Base-by-base conservation (phyloP, 345 rosid genomes). In the Psidium guajava region DNA sequence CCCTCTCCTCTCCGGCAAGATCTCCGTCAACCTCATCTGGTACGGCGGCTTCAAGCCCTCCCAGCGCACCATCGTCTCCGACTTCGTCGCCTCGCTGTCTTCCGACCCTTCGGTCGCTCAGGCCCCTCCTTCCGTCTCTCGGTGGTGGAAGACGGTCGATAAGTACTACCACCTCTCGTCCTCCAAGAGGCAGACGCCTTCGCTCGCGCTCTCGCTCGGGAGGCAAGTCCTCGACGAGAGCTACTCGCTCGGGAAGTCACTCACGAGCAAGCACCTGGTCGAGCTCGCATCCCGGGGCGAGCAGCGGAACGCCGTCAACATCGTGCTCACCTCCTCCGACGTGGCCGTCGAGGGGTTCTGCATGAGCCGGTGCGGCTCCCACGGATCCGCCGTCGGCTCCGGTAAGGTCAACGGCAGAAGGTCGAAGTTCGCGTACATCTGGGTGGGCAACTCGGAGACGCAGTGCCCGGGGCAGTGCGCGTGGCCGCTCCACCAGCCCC, bases 401-500 rank as follows among this genome's bases (percentile, higher is more conserved):
- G 87, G 90, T 58, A 82, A 82, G 47, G 56, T 64, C 40, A 88
- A 51, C 22, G 89, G 88, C 74, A 80, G 83, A 84, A 82, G 64
- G 86, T 84, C 83, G 14, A 91, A 91, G 51, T 91, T 90, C 36
- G 94, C 95, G 6, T 95, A 92, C 87, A 90, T 95, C 11, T 95
- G 98, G 98, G 95, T 95, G 4, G 99, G 99, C 0, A 95, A 95
- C 91, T 92, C 1, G 94, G 96, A 5, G 93, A 93, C 88, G 87
- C 95, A 0, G 94, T 81, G 54, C 82, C 82, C 54, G 1, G 82
- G 82, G 8, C 92, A 90, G 85, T 95, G 98, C 57, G 96, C 96
- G 2, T 95, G 98, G 98, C 98, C 98, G 1, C 47, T 47, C 82
- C 82, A 81, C 32, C 82, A 81, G 51, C 82, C 82, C 54, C 54